Conservation (phyloP, 257 asterid species). For the Linaria vulgaris region DNA sequence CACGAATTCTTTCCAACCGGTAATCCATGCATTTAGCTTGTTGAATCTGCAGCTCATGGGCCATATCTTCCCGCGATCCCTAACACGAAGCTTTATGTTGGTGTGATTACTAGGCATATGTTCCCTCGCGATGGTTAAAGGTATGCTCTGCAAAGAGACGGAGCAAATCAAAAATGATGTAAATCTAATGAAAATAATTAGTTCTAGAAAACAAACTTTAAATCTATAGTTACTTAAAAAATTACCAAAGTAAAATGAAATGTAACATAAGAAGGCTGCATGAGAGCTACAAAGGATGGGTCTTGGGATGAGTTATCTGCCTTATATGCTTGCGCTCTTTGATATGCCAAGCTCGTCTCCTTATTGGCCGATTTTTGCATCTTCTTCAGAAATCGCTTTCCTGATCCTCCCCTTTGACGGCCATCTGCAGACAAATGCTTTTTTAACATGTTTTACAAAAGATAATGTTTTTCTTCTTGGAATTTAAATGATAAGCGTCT, state of each 20-base stretch:
- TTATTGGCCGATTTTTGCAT: not conserved
- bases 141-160: constrained; percentile 12
- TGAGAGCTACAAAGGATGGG: constrained; percentile 15
- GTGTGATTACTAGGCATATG: not conserved
- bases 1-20: constrained; percentile 31
- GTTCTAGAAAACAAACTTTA: not conserved
- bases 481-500: too few relatives aligned
- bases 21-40: not conserved
- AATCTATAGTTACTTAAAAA: not conserved
- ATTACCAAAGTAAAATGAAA: not conserved
- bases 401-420: not conserved
- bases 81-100: constrained; percentile 3
- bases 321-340: constrained; percentile 20
- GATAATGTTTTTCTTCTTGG: too few relatives aligned
- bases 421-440: too few relatives aligned
- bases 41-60: not conserved
- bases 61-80: constrained; percentile 18
- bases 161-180: not conserved
- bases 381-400: not conserved
- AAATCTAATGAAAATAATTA: not conserved
- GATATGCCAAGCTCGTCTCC: not conserved
- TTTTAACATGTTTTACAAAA: too few relatives aligned
- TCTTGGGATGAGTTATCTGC: not conserved
- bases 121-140: constrained; percentile 13
- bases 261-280: constrained; percentile 22